Evolutionary conservation across 1,139 yeast genomes (phyloP).

Genomic region (Nematodospora anomalae): DNA sequence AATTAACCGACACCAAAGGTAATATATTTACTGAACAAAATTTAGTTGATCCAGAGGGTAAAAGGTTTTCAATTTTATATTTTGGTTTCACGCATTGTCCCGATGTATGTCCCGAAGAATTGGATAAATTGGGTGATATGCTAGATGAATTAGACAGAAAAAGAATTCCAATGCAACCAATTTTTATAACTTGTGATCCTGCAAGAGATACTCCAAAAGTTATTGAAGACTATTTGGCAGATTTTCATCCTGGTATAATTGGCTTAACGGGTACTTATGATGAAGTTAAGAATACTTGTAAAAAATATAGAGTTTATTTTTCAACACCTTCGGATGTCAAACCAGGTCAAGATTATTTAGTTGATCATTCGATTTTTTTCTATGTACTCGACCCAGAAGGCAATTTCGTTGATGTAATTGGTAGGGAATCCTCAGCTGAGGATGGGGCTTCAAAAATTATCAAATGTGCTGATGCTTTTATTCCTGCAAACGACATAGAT

Average conservation of each 20-base stretch:
- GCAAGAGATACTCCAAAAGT: slow-evolving; percentile 88
- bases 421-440: slow-evolving; percentile 80
- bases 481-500: slow-evolving; percentile 65
- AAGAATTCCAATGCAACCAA: slow-evolving; percentile 67
- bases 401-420: slow-evolving; percentile 88
- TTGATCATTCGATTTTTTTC: slow-evolving; percentile 94
- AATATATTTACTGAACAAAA: slow-evolving; percentile 73
- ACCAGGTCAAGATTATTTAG: slow-evolving; percentile 94
- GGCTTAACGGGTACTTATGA: slow-evolving; percentile 93
- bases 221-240: slow-evolving; percentile 71
- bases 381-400: slow-evolving; percentile 98
- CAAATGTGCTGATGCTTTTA: slow-evolving; percentile 74
- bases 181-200: slow-evolving; percentile 95
- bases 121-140: slow-evolving; percentile 85
- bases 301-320: slow-evolving; percentile 87
- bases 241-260: slow-evolving; percentile 83
- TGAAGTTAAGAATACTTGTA: slow-evolving; percentile 78
- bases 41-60: slow-evolving; percentile 53
- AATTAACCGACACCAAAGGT: slow-evolving; percentile 68
- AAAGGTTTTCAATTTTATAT: slow-evolving; percentile 73
- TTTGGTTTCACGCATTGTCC: slow-evolving; percentile 98
- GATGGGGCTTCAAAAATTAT: slow-evolving; percentile 79
- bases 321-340: slow-evolving; percentile 92
- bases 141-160: slow-evolving; percentile 63
- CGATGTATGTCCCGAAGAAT: slow-evolving; percentile 96